Evolutionary conservation across 1,284 basidiomycete species (phyloP).

Genomic region (Abortiporus biennis): DNA sequence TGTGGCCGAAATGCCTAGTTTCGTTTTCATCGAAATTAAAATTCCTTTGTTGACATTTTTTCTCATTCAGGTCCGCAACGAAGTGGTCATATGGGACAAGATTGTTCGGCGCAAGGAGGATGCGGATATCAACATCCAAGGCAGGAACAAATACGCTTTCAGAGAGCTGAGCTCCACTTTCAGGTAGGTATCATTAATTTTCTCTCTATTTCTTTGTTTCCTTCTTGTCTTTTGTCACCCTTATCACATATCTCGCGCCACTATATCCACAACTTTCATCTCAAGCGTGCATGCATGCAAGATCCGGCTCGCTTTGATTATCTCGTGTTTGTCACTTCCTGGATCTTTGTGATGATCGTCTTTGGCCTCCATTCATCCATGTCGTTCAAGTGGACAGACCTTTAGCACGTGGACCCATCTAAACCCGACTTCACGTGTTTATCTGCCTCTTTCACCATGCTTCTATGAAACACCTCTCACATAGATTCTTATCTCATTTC

Average conservation of each 20-base stretch:
- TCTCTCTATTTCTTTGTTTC: constrained; percentile 2
- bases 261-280: too few relatives aligned
- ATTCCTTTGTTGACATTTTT: background rate
- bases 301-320: background rate
- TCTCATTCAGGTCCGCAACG: constrained; percentile 62
- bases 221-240: background rate
- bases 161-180: constrained; percentile 73
- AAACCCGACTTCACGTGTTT: too few relatives aligned
- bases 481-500: constrained; percentile 1
- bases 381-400: too few relatives aligned
- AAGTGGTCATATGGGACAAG: constrained; percentile 88
- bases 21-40: constrained; percentile 2
- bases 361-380: too few relatives aligned
- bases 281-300: background rate
- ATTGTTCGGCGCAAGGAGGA: constrained; percentile 78
- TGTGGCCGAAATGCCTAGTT: too few relatives aligned
- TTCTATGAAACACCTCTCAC: too few relatives aligned
- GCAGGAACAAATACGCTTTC: constrained; percentile 82
- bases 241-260: too few relatives aligned
- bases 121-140: constrained; percentile 58
- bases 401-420: too few relatives aligned
- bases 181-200: constrained; percentile 48
- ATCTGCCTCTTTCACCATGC: too few relatives aligned
- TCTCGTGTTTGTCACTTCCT: too few relatives aligned
- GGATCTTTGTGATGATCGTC: too few relatives aligned